Conservation (phyloP, 768 basidiomycete species). For the Podaxis mareebaensis region DNA sequence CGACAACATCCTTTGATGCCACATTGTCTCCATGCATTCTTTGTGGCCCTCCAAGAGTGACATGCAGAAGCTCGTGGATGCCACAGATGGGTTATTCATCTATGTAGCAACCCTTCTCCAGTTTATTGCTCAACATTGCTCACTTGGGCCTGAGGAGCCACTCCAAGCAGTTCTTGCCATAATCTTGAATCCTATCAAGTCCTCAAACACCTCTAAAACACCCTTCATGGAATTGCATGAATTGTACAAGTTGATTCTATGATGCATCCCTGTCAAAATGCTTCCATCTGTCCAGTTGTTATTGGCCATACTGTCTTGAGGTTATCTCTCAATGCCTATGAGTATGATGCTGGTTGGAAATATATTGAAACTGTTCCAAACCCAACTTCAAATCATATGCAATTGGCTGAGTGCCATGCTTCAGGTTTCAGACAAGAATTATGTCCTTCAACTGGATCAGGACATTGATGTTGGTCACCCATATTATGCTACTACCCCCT, state of each 20-base stretch:
- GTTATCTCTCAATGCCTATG: not conserved
- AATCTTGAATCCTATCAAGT: not conserved
- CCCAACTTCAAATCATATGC: not conserved
- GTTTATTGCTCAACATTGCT: constrained; percentile 20
- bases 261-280: not conserved
- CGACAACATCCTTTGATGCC: not conserved
- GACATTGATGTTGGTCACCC: not conserved
- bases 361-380: not conserved
- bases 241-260: not conserved
- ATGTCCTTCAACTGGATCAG: too few species aligned
- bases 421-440: not conserved
- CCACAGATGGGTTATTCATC: constrained; percentile 27
- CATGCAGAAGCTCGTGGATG: constrained; percentile 19
- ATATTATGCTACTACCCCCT: not conserved
- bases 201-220: not conserved
- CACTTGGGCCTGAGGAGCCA: not conserved
- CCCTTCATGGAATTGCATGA: not conserved
- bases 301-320: not conserved
- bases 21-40: not conserved
- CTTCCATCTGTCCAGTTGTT: not conserved
- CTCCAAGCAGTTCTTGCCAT: not conserved
- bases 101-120: constrained; percentile 28
- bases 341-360: not conserved
- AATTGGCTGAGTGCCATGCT: not conserved
- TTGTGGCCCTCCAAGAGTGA: constrained; percentile 15